Evolutionary conservation across 1,139 yeast genomes (phyloP), one percentile per base, ranked within the genome.

Genomic region (Blastobotrys ciferrii): DNA sequence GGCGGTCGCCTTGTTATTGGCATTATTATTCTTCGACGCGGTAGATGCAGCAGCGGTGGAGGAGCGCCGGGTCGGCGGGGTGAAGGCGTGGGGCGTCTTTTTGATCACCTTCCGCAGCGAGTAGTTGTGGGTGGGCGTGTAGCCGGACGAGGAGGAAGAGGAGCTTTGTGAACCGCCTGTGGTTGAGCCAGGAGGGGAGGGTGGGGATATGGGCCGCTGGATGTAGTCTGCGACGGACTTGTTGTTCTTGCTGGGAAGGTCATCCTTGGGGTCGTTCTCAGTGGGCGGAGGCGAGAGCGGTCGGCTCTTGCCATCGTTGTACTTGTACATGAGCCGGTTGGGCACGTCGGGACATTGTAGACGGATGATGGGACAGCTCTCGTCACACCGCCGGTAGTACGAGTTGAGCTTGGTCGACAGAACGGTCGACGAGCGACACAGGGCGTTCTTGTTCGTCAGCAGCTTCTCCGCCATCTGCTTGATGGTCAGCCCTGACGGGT

Each of bases 371-470:
- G 68, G 68, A 20, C 66, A 57, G 15, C 41, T 55, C 49, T 50
- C 58, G 49, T 64, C 65, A 43, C 60, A 57, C 23, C 67, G 50
- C 7, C 69, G 58, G 50, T 61, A 64, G 31, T 63, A 59, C 14
- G 67, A 61, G 50, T 65, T 65, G 32, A 65, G 58, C 48, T 65
- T 65, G 3, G 69, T 64, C 15, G 69, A 64, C 32, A 65, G 53
- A 19, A 64, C 58, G 1, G 66, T 60, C n/a, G 67, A 61, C 14
- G 67, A 58, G 43, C 59, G 54, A 44, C 62, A 62, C n/a, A 54
- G 51, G 12, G 52, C 45, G 19, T 45, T 37, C 19, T 45, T 47
- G 45, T 52, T 52, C 36, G 38, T 14, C 42, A 53, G 41, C 19
- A 64, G 55, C 18, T 54, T 58, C 12, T 57, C 59, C 14, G 61